Base-by-base conservation (phyloP, 2,329 filamentous ascomycete species). In the Fusarium buharicum region DNA sequence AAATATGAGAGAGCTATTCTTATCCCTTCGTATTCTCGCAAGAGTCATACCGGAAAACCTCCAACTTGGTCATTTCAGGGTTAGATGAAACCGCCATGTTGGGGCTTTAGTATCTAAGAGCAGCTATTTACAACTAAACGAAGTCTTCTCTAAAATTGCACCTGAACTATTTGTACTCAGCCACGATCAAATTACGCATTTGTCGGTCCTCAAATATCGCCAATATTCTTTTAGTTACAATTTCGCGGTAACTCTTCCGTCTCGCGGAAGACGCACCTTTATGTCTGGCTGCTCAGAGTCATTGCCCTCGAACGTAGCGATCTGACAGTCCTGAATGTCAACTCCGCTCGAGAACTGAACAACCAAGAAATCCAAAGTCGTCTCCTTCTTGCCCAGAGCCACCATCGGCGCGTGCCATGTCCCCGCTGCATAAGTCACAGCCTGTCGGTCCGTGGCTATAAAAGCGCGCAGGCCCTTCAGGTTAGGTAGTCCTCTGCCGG, bases 371-470 rank as follows among this genome's bases (percentile, higher is more conserved):
- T 95, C 92, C 43, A 97, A 81, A 17, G 87, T 82, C 22, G 79
- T 77, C 2, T 77, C 81, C 3, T 70, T 52, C 3, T 73, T 62
- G 0, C 93, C 93, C 44, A 98, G 76, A 14, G 92, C 93, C 13
- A 93, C 90, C 94, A 99, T 98, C 1, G 95, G 95, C 59, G 94
- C 93, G 80, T 99, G 95, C 86, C 94, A 99, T 50, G 93, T 97
- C 6, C 92, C 95, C 2, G 91, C 88, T 1, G 86, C 92, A 75
- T 98, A 99, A 3, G 93, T 97, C 13, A 99, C 92, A 11, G 92
- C 93, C 78, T 97, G 92, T 20, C 84, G 82, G 3, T 87, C 88
- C 45, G 83, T 85, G 2, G 91, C 93, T 50, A 96, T 78, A 73
- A 97, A 99, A 0, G 93, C 94, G 66, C 82, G 84, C 34, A 96